phyloP scores from a whole-genome alignment of 2,329 filamentous ascomycete species.

The Podosphaera fusca region DNA sequence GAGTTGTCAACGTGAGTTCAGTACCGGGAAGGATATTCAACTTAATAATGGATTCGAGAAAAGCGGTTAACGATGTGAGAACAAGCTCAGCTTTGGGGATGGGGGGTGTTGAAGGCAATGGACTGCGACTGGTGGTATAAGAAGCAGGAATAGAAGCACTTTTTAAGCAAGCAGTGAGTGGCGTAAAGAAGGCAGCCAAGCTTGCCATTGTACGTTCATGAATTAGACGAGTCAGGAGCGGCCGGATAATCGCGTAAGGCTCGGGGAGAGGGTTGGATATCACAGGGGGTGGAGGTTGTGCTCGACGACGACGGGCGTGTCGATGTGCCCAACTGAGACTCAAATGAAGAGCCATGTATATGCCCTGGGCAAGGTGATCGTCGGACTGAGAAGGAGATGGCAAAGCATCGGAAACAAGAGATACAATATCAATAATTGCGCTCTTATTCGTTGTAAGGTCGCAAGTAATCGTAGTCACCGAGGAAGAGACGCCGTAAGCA shows the following conservation, averaged over 20 bases:
- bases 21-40: conserved; percentile 16
- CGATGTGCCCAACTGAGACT: conserved; percentile 61
- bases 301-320: conserved; percentile 46
- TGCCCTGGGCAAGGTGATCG: conserved; percentile 34
- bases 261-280: conserved; percentile 17
- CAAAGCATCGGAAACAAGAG: conserved; percentile 17
- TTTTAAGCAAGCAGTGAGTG: conserved; percentile 9
- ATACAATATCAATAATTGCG: conserved; percentile 44
- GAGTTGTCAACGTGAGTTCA: conserved; percentile 18
- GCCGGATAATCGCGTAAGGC: conserved; percentile 33
- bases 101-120: conserved; percentile 7
- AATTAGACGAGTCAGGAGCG: conserved; percentile 20
- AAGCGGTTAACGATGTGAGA: conserved; percentile 19
- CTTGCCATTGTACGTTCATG: conserved; percentile 11
- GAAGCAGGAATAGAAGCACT: conserved; percentile 9
- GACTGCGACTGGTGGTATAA: conserved; percentile 7
- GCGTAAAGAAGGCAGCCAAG: conserved; percentile 7
- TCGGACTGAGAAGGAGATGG: conserved; percentile 14
- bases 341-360: conserved; percentile 47
- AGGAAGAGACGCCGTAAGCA: conserved; percentile 41
- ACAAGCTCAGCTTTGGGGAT: conserved; percentile 17
- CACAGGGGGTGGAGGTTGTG: conserved; percentile 33
- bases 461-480: conserved; percentile 33
- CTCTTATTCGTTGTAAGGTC: conserved; percentile 28
- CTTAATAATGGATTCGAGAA: conserved; percentile 20